These are phyloP conservation scores for Tagetes erecta DNA, from an alignment of 129 eudicot genomes.

Conservation along the genomic window DNA sequence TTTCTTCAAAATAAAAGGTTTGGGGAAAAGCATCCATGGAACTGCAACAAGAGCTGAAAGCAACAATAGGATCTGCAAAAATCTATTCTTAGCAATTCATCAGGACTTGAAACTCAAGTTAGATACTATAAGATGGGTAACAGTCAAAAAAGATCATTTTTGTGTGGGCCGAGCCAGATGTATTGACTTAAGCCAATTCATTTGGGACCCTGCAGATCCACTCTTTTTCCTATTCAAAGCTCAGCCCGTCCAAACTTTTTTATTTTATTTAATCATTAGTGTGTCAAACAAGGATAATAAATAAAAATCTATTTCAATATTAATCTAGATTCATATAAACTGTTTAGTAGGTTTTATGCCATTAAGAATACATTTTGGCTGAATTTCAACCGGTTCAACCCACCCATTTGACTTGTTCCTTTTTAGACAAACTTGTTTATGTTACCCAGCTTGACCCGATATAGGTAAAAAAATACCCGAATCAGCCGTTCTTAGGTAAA, in stretches of 20 bases:
- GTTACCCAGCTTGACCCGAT: background rate
- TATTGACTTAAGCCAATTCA: background rate
- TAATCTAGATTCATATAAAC: background rate
- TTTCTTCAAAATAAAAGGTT: conserved; percentile 88
- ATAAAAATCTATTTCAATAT: background rate
- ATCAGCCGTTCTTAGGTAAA: too few relatives aligned
- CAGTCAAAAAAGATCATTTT: background rate
- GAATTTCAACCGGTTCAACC: background rate
- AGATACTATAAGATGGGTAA: background rate
- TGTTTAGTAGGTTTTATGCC: conserved; percentile 6
- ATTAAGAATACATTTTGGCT: background rate
- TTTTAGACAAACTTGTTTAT: background rate
- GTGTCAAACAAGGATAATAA: background rate
- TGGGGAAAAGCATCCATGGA: conserved; percentile 99
- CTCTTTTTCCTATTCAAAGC: too few relatives aligned
- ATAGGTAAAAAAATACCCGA: background rate
- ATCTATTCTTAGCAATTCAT: conserved; percentile 15
- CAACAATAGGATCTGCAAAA: conserved; percentile 82
- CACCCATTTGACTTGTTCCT: background rate
- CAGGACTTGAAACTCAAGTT: conserved; percentile 9
- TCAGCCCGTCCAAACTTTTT: background rate
- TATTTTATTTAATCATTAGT: background rate
- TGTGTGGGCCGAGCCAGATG: background rate
- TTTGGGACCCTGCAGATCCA: too few relatives aligned
- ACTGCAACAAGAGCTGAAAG: conserved; percentile 89